Conservation (phyloP, 345 rosid genomes). For the Lepidium africanum region DNA sequence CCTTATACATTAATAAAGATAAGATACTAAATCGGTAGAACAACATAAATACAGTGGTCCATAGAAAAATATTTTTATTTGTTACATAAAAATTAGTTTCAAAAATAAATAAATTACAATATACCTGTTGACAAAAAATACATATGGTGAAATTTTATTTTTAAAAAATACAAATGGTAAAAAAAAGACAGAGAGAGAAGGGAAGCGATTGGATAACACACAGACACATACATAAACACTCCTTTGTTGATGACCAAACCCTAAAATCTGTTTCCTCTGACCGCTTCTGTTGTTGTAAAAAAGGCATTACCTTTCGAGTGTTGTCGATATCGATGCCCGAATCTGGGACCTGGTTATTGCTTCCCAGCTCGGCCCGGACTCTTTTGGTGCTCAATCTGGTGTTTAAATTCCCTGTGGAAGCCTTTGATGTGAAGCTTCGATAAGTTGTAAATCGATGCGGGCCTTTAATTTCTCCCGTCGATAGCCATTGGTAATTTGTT, state of each 20-base stretch:
- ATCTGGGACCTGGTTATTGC: constrained; percentile 12
- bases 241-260: constrained; percentile 20
- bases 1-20: not conserved
- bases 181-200: not conserved
- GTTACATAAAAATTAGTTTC: constrained; percentile 2
- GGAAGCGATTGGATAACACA: constrained; percentile 24
- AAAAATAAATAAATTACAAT: not conserved
- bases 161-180: too few species aligned
- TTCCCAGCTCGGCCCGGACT: not conserved
- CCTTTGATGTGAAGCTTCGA: constrained; percentile 7
- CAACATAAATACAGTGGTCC: not conserved
- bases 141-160: too few species aligned
- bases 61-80: not conserved
- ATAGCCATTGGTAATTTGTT: not conserved
- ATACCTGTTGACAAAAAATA: too few species aligned
- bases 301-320: constrained; percentile 5
- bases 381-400: not conserved
- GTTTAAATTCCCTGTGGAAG: not conserved
- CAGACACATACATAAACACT: not conserved
- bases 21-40: not conserved
- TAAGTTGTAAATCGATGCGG: not conserved
- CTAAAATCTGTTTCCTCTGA: constrained; percentile 18
- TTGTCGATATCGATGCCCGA: constrained; percentile 6
- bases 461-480: not conserved
- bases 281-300: constrained; percentile 8